Percentiles rank a stretch among this genome's conserved stretches.
Evolutionary conservation across 1,284 basidiomycete species (phyloP).

Genomic region (Inonotus obliquus): DNA sequence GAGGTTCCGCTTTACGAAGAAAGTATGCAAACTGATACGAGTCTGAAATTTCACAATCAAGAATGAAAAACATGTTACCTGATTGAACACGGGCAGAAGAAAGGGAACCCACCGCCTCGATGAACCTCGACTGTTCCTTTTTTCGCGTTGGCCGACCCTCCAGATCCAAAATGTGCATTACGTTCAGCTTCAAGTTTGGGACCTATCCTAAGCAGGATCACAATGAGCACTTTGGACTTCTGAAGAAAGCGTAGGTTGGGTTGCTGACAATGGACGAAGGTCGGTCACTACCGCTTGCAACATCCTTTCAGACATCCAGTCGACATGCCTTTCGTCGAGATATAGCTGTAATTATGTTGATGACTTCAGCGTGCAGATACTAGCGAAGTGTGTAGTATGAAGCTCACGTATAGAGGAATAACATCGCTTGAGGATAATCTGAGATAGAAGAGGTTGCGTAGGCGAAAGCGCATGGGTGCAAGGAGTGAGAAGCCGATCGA

Average conservation of each 20-base stretch:
- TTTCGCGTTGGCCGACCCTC: slow-evolving; percentile 42
- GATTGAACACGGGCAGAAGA: slow-evolving; percentile 1
- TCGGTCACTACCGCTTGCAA: slow-evolving; percentile 70
- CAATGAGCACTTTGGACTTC: slow-evolving; percentile 1
- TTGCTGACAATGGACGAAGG: slow-evolving; percentile 57
- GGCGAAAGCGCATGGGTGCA: slow-evolving; percentile 40
- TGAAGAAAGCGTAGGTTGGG: not conserved
- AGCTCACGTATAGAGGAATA: slow-evolving; percentile 65
- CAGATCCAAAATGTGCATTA: slow-evolving; percentile 37
- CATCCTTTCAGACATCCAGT: slow-evolving; percentile 74
- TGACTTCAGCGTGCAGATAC: not conserved
- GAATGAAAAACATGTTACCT: slow-evolving; percentile 4
- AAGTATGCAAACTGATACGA: slow-evolving; percentile 80
- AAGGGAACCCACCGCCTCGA: slow-evolving; percentile 51
- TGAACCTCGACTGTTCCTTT: slow-evolving; percentile 66
- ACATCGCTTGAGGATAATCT: slow-evolving; percentile 59
- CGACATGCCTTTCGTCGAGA: slow-evolving; percentile 69
- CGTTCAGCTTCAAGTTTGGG: slow-evolving; percentile 61
- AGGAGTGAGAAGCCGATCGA: not conserved
- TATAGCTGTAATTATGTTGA: slow-evolving; percentile 57
- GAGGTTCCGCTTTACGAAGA: slow-evolving; percentile 68
- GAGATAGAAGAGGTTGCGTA: slow-evolving; percentile 66
- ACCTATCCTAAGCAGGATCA: slow-evolving; percentile 43
- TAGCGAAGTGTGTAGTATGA: not conserved
- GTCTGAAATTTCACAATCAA: slow-evolving; percentile 38